Evolutionary conservation across 1,139 yeast species (phyloP).

Genomic region (Suhomyces wounanorum): DNA sequence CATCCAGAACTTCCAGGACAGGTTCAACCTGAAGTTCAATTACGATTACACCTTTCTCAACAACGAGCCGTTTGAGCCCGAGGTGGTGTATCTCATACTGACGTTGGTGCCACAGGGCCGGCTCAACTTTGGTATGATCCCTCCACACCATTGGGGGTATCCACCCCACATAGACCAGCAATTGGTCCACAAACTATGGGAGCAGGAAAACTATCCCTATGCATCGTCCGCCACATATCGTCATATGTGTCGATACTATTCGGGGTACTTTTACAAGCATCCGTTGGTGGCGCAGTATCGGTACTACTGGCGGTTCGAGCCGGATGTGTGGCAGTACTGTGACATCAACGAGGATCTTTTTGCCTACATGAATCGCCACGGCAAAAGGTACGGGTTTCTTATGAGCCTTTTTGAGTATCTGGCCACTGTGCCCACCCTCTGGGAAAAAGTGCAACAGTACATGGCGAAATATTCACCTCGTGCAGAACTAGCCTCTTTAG

Average conservation of each 20-base stretch:
- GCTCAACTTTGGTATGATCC: conserved; percentile 34
- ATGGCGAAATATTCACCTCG: conserved; percentile 10
- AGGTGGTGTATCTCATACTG: conserved; percentile 27
- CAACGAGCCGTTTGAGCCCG: conserved; percentile 31
- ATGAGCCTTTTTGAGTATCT: conserved; percentile 34
- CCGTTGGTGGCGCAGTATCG: conserved; percentile 31
- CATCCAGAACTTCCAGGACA: conserved; percentile 21
- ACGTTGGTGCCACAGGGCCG: conserved; percentile 24
- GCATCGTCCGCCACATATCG: conserved; percentile 36
- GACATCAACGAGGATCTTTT: conserved; percentile 35
- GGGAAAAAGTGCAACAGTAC: conserved; percentile 27
- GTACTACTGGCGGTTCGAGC: conserved; percentile 36
- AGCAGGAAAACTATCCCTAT: conserved; percentile 18
- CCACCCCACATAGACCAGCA: conserved; percentile 31
- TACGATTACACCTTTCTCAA: conserved; percentile 42
- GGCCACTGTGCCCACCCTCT: conserved; percentile 36
- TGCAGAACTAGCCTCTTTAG: conserved; percentile 12
- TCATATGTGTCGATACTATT: conserved; percentile 40
- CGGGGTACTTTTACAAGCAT: conserved; percentile 39
- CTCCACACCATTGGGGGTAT: conserved; percentile 34
- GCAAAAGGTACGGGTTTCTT: conserved; percentile 29
- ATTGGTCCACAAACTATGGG: conserved; percentile 19
- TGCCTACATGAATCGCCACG: conserved; percentile 23
- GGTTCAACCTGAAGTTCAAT: conserved; percentile 22
- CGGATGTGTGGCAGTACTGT: conserved; percentile 21